Evolutionary conservation across 2,329 filamentous ascomycete species (phyloP), one percentile per base, ranked within the genome.

Genomic region (Elsinoe fawcettii): DNA sequence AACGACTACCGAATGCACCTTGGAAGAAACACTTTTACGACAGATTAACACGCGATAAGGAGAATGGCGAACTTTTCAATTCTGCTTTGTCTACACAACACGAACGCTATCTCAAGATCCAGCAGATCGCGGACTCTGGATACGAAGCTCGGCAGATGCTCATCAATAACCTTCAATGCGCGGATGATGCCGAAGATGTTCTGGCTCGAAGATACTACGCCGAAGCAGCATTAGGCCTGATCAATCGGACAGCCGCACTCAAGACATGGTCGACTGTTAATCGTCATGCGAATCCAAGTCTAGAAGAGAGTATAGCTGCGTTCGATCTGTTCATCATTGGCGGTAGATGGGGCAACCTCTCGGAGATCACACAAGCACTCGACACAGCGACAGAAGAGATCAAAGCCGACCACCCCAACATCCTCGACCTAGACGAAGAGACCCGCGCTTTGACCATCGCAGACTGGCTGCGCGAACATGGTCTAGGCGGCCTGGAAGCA

Each of bases 71-170:
- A 3, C 59, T 71, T 6, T 74, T 97, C 58, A 77, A 91, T 61
- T 78, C 75, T 27, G 83, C 96, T 58, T 75, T 97, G 56, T 70
- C 75, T n/a, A 84, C 81, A 30, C 88, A 90, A 68, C 79, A 84
- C 34, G 78, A 82, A 56, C 84, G 90, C 18, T 79, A 90, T 58
- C 77, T 79, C 57, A 84, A 85, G 65, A 84, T 90, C 61, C 82
- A 87, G 64, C 73, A 79, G 53, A 87, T 97, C 60, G 83, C 87
- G 55, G 74, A 77, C 25, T 44, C 25, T 4, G 90, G 90, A 0
- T 92, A 91, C 66, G 90, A 97, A 74, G 88, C 86, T 46, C 96
- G 96, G 69, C 91, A 96, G 69, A 85, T 84, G 56, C 78, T 97
- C 51, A 66, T 90, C 60, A 76, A 79, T 57, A 84, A 95, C 67